A percentile compares a stretch with the other conserved stretches of the same genome.
Conservation (phyloP, 2,329 filamentous ascomycete species). For the Calonectria fujianensis region DNA sequence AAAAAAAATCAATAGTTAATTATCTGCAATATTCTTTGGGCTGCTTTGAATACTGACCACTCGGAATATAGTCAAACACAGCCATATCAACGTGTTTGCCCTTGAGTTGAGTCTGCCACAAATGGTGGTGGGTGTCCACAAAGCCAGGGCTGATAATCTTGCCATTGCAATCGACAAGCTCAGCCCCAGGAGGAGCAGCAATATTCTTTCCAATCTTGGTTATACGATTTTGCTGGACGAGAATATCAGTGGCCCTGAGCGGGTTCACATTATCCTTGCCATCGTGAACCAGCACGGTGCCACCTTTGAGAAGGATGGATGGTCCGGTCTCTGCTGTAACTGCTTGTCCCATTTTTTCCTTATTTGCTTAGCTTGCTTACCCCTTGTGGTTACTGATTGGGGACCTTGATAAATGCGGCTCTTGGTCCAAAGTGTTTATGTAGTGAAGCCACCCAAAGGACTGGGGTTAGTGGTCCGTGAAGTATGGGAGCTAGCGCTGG, state of each 20-base stretch:
- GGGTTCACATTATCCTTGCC: constrained; percentile 32
- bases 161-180: constrained; percentile 36
- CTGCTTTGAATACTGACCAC: background rate
- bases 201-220: constrained; percentile 33
- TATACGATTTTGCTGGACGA: constrained; percentile 37
- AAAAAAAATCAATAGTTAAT: background rate
- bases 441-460: background rate
- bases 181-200: background rate
- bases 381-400: constrained; percentile 22
- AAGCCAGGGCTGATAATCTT: constrained; percentile 45
- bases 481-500: background rate
- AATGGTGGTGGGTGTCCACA: constrained; percentile 46
- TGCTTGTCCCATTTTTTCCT: constrained; percentile 13
- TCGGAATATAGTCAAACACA: constrained; percentile 31
- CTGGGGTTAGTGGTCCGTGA: background rate
- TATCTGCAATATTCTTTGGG: background rate
- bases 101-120: constrained; percentile 41
- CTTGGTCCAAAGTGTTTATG: background rate
- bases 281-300: constrained; percentile 30
- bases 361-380: background rate
- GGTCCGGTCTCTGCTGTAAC: constrained; percentile 3
- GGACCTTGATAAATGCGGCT: no score
- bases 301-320: constrained; percentile 31
- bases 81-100: constrained; percentile 23
- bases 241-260: constrained; percentile 30